These are phyloP conservation scores for Clavariopsis aquatica DNA, from an alignment of 495 filamentous ascomycete species.

Conservation along the genomic window DNA sequence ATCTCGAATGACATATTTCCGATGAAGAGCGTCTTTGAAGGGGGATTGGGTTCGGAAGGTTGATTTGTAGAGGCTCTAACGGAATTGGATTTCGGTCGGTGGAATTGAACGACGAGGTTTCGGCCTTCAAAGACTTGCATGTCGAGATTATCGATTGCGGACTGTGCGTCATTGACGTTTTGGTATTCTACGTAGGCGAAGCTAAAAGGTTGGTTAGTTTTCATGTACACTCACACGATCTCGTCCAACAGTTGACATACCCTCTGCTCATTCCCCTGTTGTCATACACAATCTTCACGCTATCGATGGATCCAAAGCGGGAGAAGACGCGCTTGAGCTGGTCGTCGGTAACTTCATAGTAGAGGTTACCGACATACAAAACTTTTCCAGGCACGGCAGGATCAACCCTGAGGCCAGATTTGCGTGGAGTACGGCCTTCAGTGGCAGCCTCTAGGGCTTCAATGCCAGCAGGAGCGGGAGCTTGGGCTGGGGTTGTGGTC, in stretches of 20 bases:
- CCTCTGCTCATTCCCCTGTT: constrained; percentile 81
- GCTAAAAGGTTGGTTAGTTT: constrained; percentile 48
- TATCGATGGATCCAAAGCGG: constrained; percentile 48
- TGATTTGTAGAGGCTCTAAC: not conserved
- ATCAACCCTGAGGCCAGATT: not conserved
- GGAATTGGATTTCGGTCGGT: constrained; percentile 21
- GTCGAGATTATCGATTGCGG: constrained; percentile 67
- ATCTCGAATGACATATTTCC: constrained; percentile 90
- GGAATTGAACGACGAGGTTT: constrained; percentile 62
- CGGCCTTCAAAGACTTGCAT: constrained; percentile 78
- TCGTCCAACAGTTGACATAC: constrained; percentile 52
- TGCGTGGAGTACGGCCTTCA: not conserved
- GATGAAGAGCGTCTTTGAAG: constrained; percentile 73
- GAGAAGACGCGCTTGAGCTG: constrained; percentile 43
- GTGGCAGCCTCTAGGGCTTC: constrained; percentile 19
- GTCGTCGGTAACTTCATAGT: constrained; percentile 66
- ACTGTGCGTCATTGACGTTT: constrained; percentile 54
- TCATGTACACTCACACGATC: not conserved
- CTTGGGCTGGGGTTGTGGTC: constrained; percentile 22
- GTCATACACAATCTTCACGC: constrained; percentile 64
- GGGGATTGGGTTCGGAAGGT: constrained; percentile 40
- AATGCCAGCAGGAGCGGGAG: constrained; percentile 11
- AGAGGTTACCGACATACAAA: constrained; percentile 82
- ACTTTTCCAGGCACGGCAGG: constrained; percentile 38
- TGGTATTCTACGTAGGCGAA: constrained; percentile 78